phyloP scores from a whole-genome alignment of 345 rosid species.

The Syzygium grande region DNA sequence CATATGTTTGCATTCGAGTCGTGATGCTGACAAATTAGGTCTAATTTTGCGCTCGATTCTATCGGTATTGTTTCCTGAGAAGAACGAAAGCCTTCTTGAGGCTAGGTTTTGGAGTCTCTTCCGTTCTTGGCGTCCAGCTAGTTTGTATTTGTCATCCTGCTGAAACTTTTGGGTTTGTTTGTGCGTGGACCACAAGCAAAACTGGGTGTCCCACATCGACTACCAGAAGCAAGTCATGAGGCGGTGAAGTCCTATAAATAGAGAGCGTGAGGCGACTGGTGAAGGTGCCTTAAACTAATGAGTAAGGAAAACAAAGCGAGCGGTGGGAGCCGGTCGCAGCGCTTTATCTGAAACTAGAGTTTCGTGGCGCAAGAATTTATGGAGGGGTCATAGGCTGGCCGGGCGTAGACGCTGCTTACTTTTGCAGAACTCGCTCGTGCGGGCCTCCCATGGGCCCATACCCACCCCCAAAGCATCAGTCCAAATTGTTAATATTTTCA shows the following conservation, averaged over 20 bases:
- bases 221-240: rapidly evolving
- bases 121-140: not conserved
- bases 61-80: not conserved
- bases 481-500: rapidly evolving
- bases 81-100: not conserved
- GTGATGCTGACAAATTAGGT: not conserved
- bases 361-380: conserved; percentile 57
- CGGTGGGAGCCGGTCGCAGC: conserved; percentile 70
- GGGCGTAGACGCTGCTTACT: conserved; percentile 78
- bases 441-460: conserved; percentile 56
- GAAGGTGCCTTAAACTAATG: conserved; percentile 78
- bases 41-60: not conserved
- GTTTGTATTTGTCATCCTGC: not conserved
- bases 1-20: not conserved
- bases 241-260: not conserved
- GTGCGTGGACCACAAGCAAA: not conserved
- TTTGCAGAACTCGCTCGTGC: conserved; percentile 77
- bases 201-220: conserved; percentile 12
- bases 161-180: too few species aligned
- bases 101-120: not conserved
- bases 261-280: rapidly evolving
- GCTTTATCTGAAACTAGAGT: not conserved
- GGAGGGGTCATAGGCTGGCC: conserved; percentile 93
- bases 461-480: not conserved
- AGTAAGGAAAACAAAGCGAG: conserved; percentile 97